Conservation (phyloP, 306 rosid genomes). For the Lathyrus oleraceus region DNA sequence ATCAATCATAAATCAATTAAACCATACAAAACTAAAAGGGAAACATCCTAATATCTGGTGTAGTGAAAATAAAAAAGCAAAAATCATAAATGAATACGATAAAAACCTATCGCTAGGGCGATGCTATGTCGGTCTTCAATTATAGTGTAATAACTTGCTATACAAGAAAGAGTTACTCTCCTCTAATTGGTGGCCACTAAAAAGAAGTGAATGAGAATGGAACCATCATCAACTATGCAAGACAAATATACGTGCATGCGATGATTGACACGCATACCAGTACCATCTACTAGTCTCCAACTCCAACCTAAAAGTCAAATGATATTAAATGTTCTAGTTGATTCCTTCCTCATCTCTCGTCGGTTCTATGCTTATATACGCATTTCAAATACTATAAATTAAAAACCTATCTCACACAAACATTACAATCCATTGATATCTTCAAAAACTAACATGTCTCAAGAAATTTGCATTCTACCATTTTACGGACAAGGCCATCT, state of each 20-base stretch:
- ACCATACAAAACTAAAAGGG: too few relatives aligned
- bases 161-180: background rate
- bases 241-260: too few relatives aligned
- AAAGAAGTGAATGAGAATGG: background rate
- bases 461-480: constrained; percentile 58
- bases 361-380: background rate
- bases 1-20: too few relatives aligned
- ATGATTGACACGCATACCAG: too few relatives aligned
- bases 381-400: background rate
- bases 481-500: constrained; percentile 71
- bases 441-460: constrained; percentile 30
- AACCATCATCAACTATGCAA: too few relatives aligned
- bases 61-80: too few relatives aligned
- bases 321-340: background rate
- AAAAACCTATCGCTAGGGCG: background rate
- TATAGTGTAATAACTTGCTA: background rate
- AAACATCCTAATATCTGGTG: too few relatives aligned
- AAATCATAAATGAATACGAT: too few relatives aligned
- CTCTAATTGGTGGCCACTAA: background rate
- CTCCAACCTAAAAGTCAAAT: background rate
- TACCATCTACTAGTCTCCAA: background rate
- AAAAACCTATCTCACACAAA: background rate
- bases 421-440: background rate
- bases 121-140: background rate
- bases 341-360: background rate